Evolutionary conservation across 768 basidiomycete genomes (phyloP).

Genomic region (Phanerochaete sordida): DNA sequence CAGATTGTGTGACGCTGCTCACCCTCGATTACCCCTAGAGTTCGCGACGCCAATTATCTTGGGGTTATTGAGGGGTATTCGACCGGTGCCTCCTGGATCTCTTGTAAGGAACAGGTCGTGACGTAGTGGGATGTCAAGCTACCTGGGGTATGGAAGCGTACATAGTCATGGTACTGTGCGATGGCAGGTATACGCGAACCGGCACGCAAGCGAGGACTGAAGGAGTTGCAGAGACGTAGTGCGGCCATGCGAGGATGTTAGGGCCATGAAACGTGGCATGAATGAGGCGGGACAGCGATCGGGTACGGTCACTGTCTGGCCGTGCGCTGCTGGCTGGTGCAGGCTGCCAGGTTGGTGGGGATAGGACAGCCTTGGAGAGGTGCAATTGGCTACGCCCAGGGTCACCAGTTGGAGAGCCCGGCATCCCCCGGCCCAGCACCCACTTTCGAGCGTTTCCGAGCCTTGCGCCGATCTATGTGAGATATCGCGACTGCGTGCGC

Average conservation of each 20-base stretch:
- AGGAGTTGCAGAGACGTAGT: conserved; percentile 6
- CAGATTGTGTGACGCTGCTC: background rate
- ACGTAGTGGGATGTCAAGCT: conserved; percentile 28
- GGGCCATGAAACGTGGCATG: conserved; percentile 15
- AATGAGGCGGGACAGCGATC: background rate
- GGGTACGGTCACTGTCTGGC: background rate
- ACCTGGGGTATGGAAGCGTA: conserved; percentile 50
- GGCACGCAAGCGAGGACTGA: background rate
- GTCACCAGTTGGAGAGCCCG: background rate
- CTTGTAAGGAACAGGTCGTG: conserved; percentile 5
- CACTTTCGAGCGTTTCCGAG: background rate
- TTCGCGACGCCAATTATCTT: conserved; percentile 75
- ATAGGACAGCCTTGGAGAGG: background rate
- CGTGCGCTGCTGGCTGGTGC: background rate
- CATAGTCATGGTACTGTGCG: conserved; percentile 63
- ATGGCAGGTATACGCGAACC: conserved; percentile 7
- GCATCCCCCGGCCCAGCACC: background rate
- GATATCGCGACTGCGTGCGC: too few species aligned
- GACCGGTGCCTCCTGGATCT: conserved; percentile 51
- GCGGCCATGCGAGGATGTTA: conserved; percentile 14
- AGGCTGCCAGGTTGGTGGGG: background rate
- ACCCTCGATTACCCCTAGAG: conserved; percentile 77
- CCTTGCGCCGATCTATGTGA: background rate
- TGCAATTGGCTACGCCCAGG: background rate
- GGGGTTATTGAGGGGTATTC: conserved; percentile 71